These are phyloP conservation scores for Saccharata proteae DNA, from an alignment of 2,329 filamentous ascomycete species.

Conservation along the genomic window DNA sequence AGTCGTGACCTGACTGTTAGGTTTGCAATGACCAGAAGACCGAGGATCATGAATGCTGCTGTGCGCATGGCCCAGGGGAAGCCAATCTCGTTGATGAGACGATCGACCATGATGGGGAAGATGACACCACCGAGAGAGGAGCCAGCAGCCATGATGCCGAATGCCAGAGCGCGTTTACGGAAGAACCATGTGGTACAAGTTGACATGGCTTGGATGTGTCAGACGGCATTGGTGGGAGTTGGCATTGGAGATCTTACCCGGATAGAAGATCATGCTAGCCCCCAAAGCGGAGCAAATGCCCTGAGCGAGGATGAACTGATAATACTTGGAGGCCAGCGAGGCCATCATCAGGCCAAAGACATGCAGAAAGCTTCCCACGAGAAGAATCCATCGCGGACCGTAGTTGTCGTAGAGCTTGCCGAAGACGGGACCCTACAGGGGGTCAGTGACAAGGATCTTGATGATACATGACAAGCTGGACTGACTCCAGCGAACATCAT, in stretches of 20 bases:
- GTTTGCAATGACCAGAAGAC: slow-evolving; percentile 39
- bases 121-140: slow-evolving; percentile 44
- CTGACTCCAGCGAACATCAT: slow-evolving; percentile 39
- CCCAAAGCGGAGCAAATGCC: slow-evolving; percentile 41
- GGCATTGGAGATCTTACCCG: too few relatives aligned
- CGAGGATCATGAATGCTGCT: slow-evolving; percentile 49
- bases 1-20: slow-evolving; percentile 38
- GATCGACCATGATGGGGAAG: slow-evolving; percentile 49
- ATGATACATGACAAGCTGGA: slow-evolving; percentile 5
- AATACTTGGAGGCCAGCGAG: slow-evolving; percentile 42
- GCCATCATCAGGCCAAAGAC: slow-evolving; percentile 55
- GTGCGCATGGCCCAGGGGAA: slow-evolving; percentile 48
- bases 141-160: slow-evolving; percentile 33
- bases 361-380: slow-evolving; percentile 42
- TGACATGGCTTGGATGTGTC: too few relatives aligned
- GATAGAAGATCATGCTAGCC: slow-evolving; percentile 38
- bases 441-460: background rate
- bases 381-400: slow-evolving; percentile 45
- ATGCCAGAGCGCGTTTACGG: slow-evolving; percentile 35
- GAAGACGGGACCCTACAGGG: slow-evolving; percentile 42
- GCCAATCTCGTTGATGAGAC: slow-evolving; percentile 40
- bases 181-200: slow-evolving; percentile 38
- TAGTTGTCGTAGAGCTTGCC: slow-evolving; percentile 52
- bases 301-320: slow-evolving; percentile 43
- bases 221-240: too few relatives aligned